Percentiles rank a stretch among this genome's conserved stretches.
phyloP scores from a whole-genome alignment of 140 eudicot genomes.

The Erigeron philadelphicus region DNA sequence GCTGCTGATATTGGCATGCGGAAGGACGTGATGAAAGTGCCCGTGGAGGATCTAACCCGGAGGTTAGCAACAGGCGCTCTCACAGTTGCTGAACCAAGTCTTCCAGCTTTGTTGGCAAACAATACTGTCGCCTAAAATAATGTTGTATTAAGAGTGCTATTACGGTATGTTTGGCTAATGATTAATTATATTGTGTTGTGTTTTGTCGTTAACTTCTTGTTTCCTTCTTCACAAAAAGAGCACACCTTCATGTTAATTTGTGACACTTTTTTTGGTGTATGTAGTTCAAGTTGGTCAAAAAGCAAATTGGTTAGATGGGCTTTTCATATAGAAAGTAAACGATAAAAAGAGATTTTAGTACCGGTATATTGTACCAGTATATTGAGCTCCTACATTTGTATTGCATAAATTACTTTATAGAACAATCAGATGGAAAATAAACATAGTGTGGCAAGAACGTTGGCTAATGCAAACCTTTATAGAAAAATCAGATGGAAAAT shows the following conservation, averaged over 20 bases:
- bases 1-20: slow-evolving; percentile 78
- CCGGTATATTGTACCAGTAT: background rate
- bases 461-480: no score
- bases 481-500: no score
- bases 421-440: background rate
- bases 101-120: slow-evolving; percentile 30
- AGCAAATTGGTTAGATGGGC: background rate
- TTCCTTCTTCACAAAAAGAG: background rate
- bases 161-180: background rate
- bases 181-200: background rate
- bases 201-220: background rate
- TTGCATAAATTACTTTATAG: background rate
- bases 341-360: background rate
- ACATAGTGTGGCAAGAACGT: no score
- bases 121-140: slow-evolving; percentile 18
- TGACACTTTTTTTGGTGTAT: slow-evolving; percentile 19
- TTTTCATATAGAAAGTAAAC: background rate
- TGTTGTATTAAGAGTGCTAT: slow-evolving; percentile 13
- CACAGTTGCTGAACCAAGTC: slow-evolving; percentile 40
- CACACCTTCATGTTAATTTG: slow-evolving; percentile 2
- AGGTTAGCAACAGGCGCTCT: slow-evolving; percentile 51
- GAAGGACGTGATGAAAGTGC: slow-evolving; percentile 58
- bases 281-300: slow-evolving; percentile 16
- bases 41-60: slow-evolving; percentile 56
- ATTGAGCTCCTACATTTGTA: no score